Evolutionary conservation across 2,329 filamentous ascomycete genomes (phyloP).

Genomic region (Cercospora beticola): DNA sequence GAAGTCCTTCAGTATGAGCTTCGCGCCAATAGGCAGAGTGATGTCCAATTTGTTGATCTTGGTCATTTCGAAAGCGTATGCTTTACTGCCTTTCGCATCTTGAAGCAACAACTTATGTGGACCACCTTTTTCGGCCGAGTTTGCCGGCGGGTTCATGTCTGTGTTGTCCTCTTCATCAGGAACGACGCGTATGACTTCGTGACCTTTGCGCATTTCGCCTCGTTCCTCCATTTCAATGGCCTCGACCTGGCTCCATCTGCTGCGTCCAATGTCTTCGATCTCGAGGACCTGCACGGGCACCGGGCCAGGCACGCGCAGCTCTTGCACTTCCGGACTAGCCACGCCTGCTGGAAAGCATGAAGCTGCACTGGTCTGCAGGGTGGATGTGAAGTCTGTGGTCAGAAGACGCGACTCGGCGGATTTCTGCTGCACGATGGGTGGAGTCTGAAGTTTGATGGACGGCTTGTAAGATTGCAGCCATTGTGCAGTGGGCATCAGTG

Average conservation of each 20-base stretch:
- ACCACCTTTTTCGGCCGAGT: slow-evolving; percentile 41
- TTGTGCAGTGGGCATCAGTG: slow-evolving; percentile 54
- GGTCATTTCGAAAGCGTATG: slow-evolving; percentile 71
- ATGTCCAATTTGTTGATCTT: slow-evolving; percentile 65
- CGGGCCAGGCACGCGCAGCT: slow-evolving; percentile 59
- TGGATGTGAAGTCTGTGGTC: slow-evolving; percentile 69
- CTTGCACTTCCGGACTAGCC: slow-evolving; percentile 54
- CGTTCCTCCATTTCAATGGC: slow-evolving; percentile 71
- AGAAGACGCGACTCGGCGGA: slow-evolving; percentile 80
- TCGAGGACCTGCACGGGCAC: slow-evolving; percentile 81
- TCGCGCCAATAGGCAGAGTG: slow-evolving; percentile 71
- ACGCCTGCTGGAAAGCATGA: slow-evolving; percentile 60
- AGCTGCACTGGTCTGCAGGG: slow-evolving; percentile 45
- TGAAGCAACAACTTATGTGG: slow-evolving; percentile 82
- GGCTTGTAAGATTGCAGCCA: slow-evolving; percentile 67
- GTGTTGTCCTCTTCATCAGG: slow-evolving; percentile 52
- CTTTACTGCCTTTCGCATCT: slow-evolving; percentile 68
- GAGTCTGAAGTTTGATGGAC: slow-evolving; percentile 55
- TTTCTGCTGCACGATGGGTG: slow-evolving; percentile 70
- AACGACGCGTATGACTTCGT: slow-evolving; percentile 77
- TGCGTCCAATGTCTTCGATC: slow-evolving; percentile 76
- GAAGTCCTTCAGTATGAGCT: slow-evolving; percentile 68
- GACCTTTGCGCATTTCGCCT: slow-evolving; percentile 71
- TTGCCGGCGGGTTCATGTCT: slow-evolving; percentile 26
- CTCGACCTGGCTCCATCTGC: slow-evolving; percentile 85